Conservation (phyloP, 306 rosid genomes). For the Lotus japonicus region DNA sequence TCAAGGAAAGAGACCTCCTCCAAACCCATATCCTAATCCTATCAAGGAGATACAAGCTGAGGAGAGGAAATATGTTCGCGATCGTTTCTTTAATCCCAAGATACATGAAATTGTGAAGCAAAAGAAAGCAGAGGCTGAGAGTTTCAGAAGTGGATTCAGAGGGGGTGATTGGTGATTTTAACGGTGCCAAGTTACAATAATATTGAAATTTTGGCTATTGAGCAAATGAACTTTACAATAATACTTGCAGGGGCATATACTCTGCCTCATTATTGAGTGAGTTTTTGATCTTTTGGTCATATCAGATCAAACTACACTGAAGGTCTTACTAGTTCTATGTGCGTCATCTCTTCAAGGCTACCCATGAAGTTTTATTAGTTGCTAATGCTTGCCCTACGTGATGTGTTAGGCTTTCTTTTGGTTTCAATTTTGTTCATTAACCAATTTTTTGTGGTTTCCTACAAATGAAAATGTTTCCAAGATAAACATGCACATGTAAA, state of each 20-base stretch:
- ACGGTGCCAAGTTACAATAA: not conserved
- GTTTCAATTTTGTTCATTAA: no score
- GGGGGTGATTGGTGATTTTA: constrained; percentile 19
- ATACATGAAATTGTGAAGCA: constrained; percentile 44
- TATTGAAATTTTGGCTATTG: constrained; percentile 4
- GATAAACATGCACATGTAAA: not conserved
- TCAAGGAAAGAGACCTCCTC: constrained; percentile 78
- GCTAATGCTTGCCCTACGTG: no score
- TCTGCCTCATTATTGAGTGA: not conserved
- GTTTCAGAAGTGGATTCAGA: constrained; percentile 7
- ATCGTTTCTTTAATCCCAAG: constrained; percentile 64
- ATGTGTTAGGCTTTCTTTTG: no score
- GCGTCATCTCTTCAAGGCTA: no score
- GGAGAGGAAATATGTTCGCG: constrained; percentile 37
- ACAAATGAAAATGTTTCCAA: no score
- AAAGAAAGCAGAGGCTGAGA: constrained; percentile 49
- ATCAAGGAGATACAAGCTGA: constrained; percentile 16
- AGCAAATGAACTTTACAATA: not conserved
- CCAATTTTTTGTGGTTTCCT: no score
- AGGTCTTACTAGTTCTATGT: not conserved
- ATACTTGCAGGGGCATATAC: not conserved
- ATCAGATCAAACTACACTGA: not conserved
- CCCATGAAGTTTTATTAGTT: no score
- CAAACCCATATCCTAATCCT: constrained; percentile 65
- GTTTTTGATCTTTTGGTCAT: not conserved